Conservation (phyloP, 805 yeast species). For the Pichia nanzhaoensis region DNA sequence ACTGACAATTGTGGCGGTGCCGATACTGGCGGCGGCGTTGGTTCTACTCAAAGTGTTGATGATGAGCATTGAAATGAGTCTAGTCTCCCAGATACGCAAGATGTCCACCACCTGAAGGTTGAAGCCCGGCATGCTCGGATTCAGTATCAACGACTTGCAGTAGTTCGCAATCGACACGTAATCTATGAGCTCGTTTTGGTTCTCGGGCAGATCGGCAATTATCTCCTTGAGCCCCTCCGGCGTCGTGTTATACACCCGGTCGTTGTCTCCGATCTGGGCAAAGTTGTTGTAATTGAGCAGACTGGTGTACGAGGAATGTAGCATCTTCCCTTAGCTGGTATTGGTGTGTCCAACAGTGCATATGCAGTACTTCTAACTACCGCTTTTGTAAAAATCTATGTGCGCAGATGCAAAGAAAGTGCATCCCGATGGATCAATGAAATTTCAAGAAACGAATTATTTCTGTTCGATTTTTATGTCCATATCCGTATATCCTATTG, state of each 20-base stretch:
- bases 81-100: conserved; percentile 38
- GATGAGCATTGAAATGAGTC: conserved; percentile 21
- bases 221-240: conserved; percentile 5
- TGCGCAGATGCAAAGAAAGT: no score
- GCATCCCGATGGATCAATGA: no score
- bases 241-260: conserved; percentile 4
- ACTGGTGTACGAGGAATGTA: conserved; percentile 7
- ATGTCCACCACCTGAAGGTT: conserved; percentile 27
- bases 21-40: conserved; percentile 12
- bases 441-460: no score
- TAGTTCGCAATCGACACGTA: conserved; percentile 24
- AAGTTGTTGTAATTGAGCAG: conserved; percentile 10
- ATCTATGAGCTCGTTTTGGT: not conserved
- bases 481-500: no score
- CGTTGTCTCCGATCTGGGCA: conserved; percentile 4
- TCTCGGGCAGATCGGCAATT: not conserved
- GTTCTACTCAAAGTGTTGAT: conserved; percentile 11
- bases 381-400: no score
- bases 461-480: no score
- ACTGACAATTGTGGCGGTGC: conserved; percentile 25
- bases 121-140: conserved; percentile 18
- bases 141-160: conserved; percentile 24
- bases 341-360: no score
- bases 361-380: no score
- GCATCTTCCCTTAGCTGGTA: not conserved